Evolutionary conservation across 192 early-diverging fungal genomes (phyloP).

Genomic region (Phlyctochytrium bullatum): DNA sequence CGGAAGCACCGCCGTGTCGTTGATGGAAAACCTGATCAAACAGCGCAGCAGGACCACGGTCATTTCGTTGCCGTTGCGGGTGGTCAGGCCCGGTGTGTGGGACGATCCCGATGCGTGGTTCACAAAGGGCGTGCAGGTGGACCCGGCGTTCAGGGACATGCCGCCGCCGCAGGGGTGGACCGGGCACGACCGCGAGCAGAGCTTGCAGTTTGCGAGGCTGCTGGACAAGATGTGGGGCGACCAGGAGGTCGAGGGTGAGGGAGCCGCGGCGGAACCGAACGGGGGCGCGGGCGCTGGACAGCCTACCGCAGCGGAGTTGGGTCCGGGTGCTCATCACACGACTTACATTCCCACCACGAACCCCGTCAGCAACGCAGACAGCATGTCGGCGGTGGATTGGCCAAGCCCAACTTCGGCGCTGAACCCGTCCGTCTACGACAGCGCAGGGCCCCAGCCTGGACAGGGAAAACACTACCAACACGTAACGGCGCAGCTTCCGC

Average conservation of each 20-base stretch:
- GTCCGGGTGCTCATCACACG: too few species aligned
- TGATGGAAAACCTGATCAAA: not conserved
- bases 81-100: not conserved
- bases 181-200: not conserved
- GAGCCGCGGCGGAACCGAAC: too few species aligned
- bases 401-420: too few species aligned
- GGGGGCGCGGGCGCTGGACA: not conserved
- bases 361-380: too few species aligned
- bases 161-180: not conserved
- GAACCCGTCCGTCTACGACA: too few species aligned
- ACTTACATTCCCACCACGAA: too few species aligned
- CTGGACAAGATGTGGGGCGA: slow-evolving; percentile 4
- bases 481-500: too few species aligned
- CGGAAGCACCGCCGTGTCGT: not conserved
- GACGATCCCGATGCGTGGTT: not conserved
- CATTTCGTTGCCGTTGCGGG: not conserved
- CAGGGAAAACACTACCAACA: too few species aligned
- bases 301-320: too few species aligned
- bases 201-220: not conserved
- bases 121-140: not conserved
- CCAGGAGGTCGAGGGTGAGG: not conserved
- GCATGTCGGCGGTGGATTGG: too few species aligned
- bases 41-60: too few species aligned
- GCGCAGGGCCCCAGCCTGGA: too few species aligned
- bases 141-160: not conserved